A percentile compares a stretch with the other conserved stretches of the same genome.
These are phyloP conservation scores for Penicillium sp. DNA, from an alignment of 2,329 filamentous ascomycete species.

Conservation along the genomic window DNA sequence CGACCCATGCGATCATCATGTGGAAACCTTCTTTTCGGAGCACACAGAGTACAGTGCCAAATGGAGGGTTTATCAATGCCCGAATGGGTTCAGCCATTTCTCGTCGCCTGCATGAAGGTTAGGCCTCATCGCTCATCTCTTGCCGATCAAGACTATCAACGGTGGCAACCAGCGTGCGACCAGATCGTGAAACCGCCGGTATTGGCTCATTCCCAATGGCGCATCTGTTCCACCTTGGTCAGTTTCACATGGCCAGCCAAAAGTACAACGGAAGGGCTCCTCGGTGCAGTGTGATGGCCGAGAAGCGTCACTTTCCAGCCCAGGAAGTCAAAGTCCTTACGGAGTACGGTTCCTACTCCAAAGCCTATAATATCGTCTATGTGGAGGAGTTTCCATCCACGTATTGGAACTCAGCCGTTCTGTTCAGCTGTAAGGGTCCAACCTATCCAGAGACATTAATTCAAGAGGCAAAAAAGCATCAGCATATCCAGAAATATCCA, in stretches of 20 bases:
- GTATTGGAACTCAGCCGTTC: background rate
- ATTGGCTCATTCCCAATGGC: constrained; percentile 11
- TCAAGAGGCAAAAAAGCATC: background rate
- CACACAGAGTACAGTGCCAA: background rate
- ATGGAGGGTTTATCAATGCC: constrained; percentile 15
- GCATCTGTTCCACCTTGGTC: background rate
- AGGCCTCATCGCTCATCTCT: constrained; percentile 2
- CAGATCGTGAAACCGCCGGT: constrained; percentile 25
- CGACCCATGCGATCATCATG: constrained; percentile 15
- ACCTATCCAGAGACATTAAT: background rate
- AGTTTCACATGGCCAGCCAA: constrained; percentile 18
- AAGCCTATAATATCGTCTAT: background rate
- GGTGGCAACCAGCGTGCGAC: constrained; percentile 23
- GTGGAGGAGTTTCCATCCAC: background rate
- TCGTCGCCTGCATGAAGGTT: constrained; percentile 6
- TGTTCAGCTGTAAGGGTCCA: background rate
- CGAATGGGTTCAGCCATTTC: background rate
- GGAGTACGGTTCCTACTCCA: background rate
- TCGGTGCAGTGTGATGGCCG: constrained; percentile 1
- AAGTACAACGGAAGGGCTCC: constrained; percentile 12
- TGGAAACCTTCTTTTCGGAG: constrained; percentile 8
- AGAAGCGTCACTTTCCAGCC: background rate
- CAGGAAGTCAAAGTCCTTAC: background rate
- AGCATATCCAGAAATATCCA: background rate
- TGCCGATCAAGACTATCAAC: constrained; percentile 23